Evolutionary conservation across 75 land plant species (phyloP).

Genomic region (Pinus albicaulis): DNA sequence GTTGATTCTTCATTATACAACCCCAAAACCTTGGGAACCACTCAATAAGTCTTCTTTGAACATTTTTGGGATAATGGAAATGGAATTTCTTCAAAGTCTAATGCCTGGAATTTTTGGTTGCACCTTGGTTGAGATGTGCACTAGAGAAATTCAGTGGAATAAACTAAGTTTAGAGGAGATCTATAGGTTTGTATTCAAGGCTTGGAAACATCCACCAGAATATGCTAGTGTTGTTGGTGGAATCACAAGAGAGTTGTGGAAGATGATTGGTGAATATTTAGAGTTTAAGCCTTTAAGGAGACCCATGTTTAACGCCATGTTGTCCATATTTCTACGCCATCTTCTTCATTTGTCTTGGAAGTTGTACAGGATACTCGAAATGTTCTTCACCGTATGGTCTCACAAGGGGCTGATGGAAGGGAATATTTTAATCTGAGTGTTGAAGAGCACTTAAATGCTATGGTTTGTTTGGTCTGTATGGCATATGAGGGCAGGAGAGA

Average conservation of each 20-base stretch:
- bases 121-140: conserved; percentile 92
- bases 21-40: conserved; percentile 98
- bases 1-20: conserved; percentile 79
- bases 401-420: conserved; percentile 62
- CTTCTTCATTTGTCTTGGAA: conserved; percentile 56
- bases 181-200: conserved; percentile 72
- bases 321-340: conserved; percentile 74
- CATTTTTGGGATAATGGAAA: conserved; percentile 81
- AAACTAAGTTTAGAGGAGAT: conserved; percentile 79
- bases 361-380: conserved; percentile 38
- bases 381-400: conserved; percentile 60
- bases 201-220: conserved; percentile 67
- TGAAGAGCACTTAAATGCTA: no score
- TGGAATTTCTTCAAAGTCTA: conserved; percentile 78
- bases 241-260: conserved; percentile 90
- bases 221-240: conserved; percentile 95
- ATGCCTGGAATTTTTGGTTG: conserved; percentile 98
- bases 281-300: conserved; percentile 85
- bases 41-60: conserved; percentile 67
- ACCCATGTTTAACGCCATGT: conserved; percentile 80
- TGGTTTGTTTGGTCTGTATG: no score
- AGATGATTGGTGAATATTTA: conserved; percentile 94
- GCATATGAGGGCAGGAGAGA: no score
- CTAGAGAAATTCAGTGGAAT: conserved; percentile 84
- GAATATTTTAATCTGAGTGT: background rate